These are phyloP conservation scores for Deakozyma indianensis DNA, from an alignment of 805 yeast species.

Conservation along the genomic window DNA sequence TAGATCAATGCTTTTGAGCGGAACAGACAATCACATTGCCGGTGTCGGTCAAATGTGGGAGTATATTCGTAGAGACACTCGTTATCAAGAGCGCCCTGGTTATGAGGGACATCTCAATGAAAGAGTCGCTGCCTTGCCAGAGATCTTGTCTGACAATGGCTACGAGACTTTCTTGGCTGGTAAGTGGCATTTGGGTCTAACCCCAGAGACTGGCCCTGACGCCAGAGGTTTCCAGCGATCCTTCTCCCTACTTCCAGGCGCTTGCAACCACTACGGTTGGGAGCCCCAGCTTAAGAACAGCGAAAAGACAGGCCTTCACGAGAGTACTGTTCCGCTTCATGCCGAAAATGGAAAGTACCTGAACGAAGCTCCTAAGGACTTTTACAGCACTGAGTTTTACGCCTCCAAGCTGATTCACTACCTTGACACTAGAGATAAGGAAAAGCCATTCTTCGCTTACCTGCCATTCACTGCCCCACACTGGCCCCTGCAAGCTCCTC, in stretches of 20 bases:
- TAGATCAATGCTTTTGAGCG: constrained; percentile 44
- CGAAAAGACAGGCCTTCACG: constrained; percentile 15
- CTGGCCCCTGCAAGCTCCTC: constrained; percentile 54
- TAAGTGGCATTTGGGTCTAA: constrained; percentile 46
- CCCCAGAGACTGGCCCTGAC: constrained; percentile 33
- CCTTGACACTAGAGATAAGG: constrained; percentile 15
- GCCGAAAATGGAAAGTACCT: constrained; percentile 26
- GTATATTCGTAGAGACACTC: constrained; percentile 25
- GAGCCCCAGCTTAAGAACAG: constrained; percentile 23
- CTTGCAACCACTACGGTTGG: constrained; percentile 41
- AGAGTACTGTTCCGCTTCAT: constrained; percentile 22
- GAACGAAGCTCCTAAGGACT: constrained; percentile 30
- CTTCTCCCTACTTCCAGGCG: constrained; percentile 39
- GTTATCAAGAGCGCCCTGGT: constrained; percentile 31
- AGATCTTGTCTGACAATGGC: constrained; percentile 32
- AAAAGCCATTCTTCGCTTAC: constrained; percentile 39
- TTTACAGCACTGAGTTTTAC: constrained; percentile 30
- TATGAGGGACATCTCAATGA: constrained; percentile 41
- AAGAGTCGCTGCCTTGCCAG: constrained; percentile 37
- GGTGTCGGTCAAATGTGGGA: constrained; percentile 48
- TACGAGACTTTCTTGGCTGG: constrained; percentile 41
- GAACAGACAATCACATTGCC: constrained; percentile 48
- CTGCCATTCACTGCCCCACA: constrained; percentile 52
- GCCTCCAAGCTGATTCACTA: constrained; percentile 30
- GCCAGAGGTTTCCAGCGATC: constrained; percentile 36